Base-by-base conservation (phyloP, 1,284 basidiomycete species). In the Fomitopsis betulina region DNA sequence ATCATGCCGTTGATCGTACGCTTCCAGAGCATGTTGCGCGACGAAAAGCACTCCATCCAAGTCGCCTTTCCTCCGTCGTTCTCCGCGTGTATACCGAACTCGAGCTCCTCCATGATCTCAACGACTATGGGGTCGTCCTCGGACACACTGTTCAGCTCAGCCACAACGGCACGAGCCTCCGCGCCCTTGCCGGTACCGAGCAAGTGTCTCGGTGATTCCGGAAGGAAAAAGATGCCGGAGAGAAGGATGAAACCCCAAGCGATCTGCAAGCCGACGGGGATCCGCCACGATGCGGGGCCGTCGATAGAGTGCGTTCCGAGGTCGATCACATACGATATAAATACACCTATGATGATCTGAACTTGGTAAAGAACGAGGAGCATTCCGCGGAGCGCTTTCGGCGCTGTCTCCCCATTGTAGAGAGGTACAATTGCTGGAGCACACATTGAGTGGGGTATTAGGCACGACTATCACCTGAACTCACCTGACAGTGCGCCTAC, bases 391-490 rank as follows among this genome's bases (percentile, higher is more conserved):
- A 92, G 77, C 5, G 84, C 81, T 69, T 90, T 90, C 0, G 90
- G 90, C 0, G 89, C 83, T 0, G 89, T 88, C 71, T 93, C 90
- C 43, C 89, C 89, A 62, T 89, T 91, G 71, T 91, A 92, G 5
- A 92, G 80, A 38, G 90, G 89, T 1, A 92, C 89, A 59, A 91
- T 87, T 51, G 87, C 89, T 85, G 4, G 5, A 47, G 15, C 1
- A 23, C 32, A 21, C 15, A 2, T 3, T 47, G 10, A 42, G 21
- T 6, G 23, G 5, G 6, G n/a, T 6, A 8, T 5, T 23, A 38
- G n/a, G 37, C 21, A 5, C 8, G 5, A 49, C 2, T 10, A 39
- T 23, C 13, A 23, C 17, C 27, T 3, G 10, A 50, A 12, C n/a
- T 30, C 63, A 82, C 83, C 84, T 58, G 87, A 89, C 45, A 91